A percentile compares a stretch with the other conserved stretches of the same genome.
phyloP scores from a whole-genome alignment of 345 rosid species.

The Adansonia digitata region DNA sequence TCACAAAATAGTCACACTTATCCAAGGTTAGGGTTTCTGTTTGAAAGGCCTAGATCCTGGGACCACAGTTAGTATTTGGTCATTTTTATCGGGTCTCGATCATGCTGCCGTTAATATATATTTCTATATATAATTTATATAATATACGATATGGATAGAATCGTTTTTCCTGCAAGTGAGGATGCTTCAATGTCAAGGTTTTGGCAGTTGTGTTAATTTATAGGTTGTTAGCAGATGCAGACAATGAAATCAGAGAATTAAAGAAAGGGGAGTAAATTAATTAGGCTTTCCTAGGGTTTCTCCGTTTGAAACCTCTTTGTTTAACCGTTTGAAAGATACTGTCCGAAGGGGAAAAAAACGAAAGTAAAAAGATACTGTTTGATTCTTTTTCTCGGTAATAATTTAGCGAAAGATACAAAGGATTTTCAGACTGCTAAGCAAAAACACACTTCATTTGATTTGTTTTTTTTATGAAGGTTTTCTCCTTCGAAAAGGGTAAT shows the following conservation, averaged over 20 bases:
- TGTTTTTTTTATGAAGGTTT: too few relatives aligned
- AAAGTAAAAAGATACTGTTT: constrained; percentile 4
- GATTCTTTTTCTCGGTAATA: constrained; percentile 9
- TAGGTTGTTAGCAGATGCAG: not conserved
- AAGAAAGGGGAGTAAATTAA: not conserved
- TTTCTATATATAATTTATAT: not conserved
- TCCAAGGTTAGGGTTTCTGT: constrained; percentile 4
- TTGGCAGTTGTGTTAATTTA: constrained; percentile 2
- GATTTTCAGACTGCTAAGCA: not conserved
- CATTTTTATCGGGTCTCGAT: constrained; percentile 18
- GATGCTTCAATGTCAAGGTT: constrained; percentile 14
- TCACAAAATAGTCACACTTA: not conserved
- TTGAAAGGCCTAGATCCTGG: constrained; percentile 1
- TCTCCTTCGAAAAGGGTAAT: too few relatives aligned
- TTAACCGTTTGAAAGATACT: constrained; percentile 4
- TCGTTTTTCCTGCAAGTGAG: constrained; percentile 4
- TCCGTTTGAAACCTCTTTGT: not conserved
- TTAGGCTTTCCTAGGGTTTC: not conserved
- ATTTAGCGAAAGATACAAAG: not conserved
- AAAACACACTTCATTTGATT: too few relatives aligned
- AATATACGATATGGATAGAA: constrained; percentile 8
- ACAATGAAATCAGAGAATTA: not conserved
- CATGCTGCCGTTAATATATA: constrained; percentile 8
- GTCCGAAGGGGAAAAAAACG: not conserved
- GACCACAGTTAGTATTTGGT: constrained; percentile 10